A percentile compares a stretch with the other conserved stretches of the same genome.
Conservation (phyloP, 257 asterid genomes). For the Primulina eburnea region DNA sequence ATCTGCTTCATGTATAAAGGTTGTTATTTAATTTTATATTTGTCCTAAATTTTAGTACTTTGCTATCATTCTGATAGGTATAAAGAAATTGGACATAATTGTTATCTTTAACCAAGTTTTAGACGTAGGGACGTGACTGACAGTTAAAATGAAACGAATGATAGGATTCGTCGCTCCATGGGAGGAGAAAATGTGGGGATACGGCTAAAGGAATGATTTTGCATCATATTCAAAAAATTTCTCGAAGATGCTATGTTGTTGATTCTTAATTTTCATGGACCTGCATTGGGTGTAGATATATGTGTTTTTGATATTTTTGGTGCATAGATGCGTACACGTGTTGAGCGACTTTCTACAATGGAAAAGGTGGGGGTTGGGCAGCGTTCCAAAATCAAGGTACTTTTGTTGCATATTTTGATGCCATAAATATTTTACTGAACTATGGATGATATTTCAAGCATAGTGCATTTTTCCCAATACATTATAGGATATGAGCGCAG, state of each 20-base stretch:
- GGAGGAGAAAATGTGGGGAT: not conserved
- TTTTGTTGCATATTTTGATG: conserved; percentile 10
- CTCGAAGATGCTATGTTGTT: not conserved
- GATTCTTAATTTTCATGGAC: not conserved
- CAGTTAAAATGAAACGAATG: not conserved
- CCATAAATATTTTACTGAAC: conserved; percentile 1
- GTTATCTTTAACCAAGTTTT: conserved; percentile 1
- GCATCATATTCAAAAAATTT: conserved; percentile 4
- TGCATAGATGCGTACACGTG: conserved; percentile 53
- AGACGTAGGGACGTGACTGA: not conserved
- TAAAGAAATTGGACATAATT: conserved; percentile 1
- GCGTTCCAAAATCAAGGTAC: conserved; percentile 78
- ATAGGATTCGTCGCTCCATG: not conserved
- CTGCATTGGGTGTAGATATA: not conserved
- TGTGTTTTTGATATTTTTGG: conserved; percentile 21
- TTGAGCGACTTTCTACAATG: conserved; percentile 43
- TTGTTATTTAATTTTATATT: not conserved
- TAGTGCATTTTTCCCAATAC: conserved; percentile 18
- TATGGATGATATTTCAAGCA: not conserved
- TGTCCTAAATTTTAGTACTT: not conserved
- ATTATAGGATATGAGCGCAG: conserved; percentile 82
- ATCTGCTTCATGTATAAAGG: not conserved
- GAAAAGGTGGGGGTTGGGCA: conserved; percentile 44
- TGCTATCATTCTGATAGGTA: conserved; percentile 1
- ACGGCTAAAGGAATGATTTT: not conserved